Evolutionary conservation across 768 basidiomycete species (phyloP).

Genomic region (Suillus weaverae): DNA sequence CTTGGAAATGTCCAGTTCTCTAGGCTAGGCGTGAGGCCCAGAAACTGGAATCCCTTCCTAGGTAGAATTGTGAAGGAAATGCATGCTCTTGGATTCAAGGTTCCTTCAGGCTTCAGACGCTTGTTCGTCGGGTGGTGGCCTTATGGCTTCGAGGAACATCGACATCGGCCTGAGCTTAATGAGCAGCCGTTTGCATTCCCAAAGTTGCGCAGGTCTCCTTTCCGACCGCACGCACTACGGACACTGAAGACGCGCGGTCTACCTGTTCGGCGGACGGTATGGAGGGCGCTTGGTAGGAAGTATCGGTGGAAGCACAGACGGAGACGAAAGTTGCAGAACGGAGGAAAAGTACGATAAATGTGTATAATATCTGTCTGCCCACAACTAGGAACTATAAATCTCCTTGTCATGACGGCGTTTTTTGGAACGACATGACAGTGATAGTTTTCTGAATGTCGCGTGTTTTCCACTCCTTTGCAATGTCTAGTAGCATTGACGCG

Average conservation of each 20-base stretch:
- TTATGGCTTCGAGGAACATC: slow-evolving; percentile 19
- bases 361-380: slow-evolving; percentile 23
- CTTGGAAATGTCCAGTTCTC: slow-evolving; percentile 29
- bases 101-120: slow-evolving; percentile 42
- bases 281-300: slow-evolving; percentile 21
- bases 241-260: slow-evolving; percentile 35
- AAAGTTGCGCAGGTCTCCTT: slow-evolving; percentile 15
- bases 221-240: slow-evolving; percentile 24
- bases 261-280: slow-evolving; percentile 29
- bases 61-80: slow-evolving; percentile 41
- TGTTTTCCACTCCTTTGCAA: slow-evolving; percentile 54
- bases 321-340: slow-evolving; percentile 14
- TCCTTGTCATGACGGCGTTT: slow-evolving; percentile 20
- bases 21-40: slow-evolving; percentile 23
- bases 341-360: slow-evolving; percentile 26
- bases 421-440: slow-evolving; percentile 47
- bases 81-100: slow-evolving; percentile 36
- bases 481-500: slow-evolving; percentile 43
- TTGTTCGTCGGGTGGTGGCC: slow-evolving; percentile 40
- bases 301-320: slow-evolving; percentile 21
- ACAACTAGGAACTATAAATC: neutral
- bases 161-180: slow-evolving; percentile 15
- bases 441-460: slow-evolving; percentile 38
- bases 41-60: slow-evolving; percentile 35
- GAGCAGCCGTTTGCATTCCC: slow-evolving; percentile 31